Percentiles rank a stretch among this genome's conserved stretches.
Conservation (phyloP, 306 rosid species). For the Notholithocarpus densiflorus region DNA sequence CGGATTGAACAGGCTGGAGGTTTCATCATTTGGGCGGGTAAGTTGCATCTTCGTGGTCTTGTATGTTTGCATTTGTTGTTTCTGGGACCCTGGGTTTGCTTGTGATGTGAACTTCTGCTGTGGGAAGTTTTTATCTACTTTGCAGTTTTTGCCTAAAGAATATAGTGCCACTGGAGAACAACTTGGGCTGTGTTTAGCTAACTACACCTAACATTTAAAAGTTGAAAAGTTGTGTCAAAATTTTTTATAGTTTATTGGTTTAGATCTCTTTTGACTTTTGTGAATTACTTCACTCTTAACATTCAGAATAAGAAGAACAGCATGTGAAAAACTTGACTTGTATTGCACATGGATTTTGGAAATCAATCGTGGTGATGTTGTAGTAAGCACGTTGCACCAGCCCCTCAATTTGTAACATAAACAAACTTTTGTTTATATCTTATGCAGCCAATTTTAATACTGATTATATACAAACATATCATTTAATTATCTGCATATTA, state of each 20-base stretch:
- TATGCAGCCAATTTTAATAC: no score
- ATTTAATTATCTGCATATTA: no score
- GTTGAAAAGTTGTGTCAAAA: not conserved
- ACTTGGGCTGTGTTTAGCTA: not conserved
- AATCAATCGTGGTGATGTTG: no score
- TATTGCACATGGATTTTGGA: no score
- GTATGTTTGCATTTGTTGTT: not conserved
- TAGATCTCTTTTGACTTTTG: not conserved
- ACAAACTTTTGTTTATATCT: no score
- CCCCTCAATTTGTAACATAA: no score
- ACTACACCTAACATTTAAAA: not conserved
- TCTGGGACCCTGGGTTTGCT: not conserved
- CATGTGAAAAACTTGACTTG: no score
- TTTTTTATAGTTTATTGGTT: not conserved
- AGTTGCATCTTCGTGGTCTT: slow-evolving; percentile 11
- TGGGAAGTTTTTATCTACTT: not conserved
- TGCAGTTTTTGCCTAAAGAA: not conserved
- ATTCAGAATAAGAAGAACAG: not conserved
- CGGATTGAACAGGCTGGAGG: slow-evolving; percentile 94
- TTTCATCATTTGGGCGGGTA: slow-evolving; percentile 87
- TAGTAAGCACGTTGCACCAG: no score
- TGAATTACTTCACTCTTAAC: not conserved
- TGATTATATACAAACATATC: no score
- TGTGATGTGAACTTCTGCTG: not conserved
- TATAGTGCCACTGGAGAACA: not conserved